Evolutionary conservation across 805 yeast species (phyloP).

Genomic region (Ogataea allantospora): DNA sequence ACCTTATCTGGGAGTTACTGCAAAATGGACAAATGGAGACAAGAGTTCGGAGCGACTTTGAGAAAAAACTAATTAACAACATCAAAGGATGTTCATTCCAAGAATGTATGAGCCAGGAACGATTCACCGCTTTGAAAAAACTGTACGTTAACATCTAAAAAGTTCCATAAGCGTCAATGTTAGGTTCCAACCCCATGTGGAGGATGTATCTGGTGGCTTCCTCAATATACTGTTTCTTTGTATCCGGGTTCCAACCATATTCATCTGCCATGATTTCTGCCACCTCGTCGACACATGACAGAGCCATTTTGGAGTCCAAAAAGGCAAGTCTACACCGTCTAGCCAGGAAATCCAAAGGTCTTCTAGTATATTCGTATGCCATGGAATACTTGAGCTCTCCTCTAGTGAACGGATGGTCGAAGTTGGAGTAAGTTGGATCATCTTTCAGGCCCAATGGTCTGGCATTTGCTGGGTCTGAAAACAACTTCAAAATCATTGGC

Average conservation of each 20-base stretch:
- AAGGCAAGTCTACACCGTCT: slow-evolving; percentile 93
- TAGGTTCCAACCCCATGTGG: slow-evolving; percentile 50
- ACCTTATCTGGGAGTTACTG: slow-evolving; percentile 52
- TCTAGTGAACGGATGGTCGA: slow-evolving; percentile 82
- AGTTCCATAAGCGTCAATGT: slow-evolving; percentile 26
- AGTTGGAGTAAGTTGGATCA: slow-evolving; percentile 40
- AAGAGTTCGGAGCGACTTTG: slow-evolving; percentile 51
- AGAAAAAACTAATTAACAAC: slow-evolving; percentile 48
- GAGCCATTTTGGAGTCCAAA: slow-evolving; percentile 82
- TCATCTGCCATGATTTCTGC: slow-evolving; percentile 82
- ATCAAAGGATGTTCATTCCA: slow-evolving; percentile 41
- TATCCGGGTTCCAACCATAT: slow-evolving; percentile 65
- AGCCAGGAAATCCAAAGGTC: slow-evolving; percentile 86
- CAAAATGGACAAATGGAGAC: slow-evolving; percentile 52
- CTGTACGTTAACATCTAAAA: slow-evolving; percentile 35
- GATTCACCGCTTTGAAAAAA: slow-evolving; percentile 40
- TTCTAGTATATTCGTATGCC: slow-evolving; percentile 79
- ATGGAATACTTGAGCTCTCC: slow-evolving; percentile 86
- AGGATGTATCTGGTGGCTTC: slow-evolving; percentile 59
- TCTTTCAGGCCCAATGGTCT: slow-evolving; percentile 56
- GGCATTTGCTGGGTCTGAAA: slow-evolving; percentile 52
- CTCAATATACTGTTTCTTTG: slow-evolving; percentile 50
- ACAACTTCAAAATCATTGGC: slow-evolving; percentile 65
- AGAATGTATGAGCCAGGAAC: slow-evolving; percentile 44
- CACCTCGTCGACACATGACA: slow-evolving; percentile 77